Evolutionary conservation across 768 basidiomycete species (phyloP), one percentile per base, ranked within the genome.

Genomic region (Filobasidium floriforme): DNA sequence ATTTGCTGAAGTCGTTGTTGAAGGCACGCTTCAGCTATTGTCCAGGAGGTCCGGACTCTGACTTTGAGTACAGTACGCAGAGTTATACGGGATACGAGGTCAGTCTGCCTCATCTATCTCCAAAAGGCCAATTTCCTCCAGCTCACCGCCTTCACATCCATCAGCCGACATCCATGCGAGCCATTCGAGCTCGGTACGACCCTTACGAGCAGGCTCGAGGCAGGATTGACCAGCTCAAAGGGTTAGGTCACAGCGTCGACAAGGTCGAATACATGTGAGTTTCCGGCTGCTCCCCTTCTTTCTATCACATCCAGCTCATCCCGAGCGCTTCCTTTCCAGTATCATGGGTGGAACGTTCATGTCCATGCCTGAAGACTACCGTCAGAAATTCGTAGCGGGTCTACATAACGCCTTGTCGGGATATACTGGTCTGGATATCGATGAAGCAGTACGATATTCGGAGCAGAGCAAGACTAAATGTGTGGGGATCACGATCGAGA

Each of bases 301-400:
- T 3, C 24, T 12, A 24, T 51, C 24, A 28, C 18, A 41, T 7
- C 7, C 18, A 12, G 29, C 26, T 59, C 29, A 28, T 60, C 41
- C 18, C 54, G 61, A 28, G 40, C 61, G 41, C 41, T 26, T 18
- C 11, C 9, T n/a, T 72, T 89, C 87, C 71, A 97, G 96, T 70
- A 84, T 94, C 68, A 97, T 97, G 96, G 96, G 96, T 26, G 96
- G 96, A 54, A 99, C 96, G 12, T 99, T 99, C 79, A 97, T 99
- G 92, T 97, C 93, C 75, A 94, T 97, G 89, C 89, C 93, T 43
- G 92, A 98, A 77, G 90, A 92, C 54, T 98, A 99, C 77, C 85
- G 96, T 67, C 86, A 85, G 67, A 87, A 89, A 70, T 99, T 99
- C 71, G 84, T 98, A 63, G 92, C 94, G 1, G 93, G 97, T 68